Evolutionary conservation across 2,329 filamentous ascomycete genomes (phyloP).

Genomic region (Chaetomium globosum): DNA sequence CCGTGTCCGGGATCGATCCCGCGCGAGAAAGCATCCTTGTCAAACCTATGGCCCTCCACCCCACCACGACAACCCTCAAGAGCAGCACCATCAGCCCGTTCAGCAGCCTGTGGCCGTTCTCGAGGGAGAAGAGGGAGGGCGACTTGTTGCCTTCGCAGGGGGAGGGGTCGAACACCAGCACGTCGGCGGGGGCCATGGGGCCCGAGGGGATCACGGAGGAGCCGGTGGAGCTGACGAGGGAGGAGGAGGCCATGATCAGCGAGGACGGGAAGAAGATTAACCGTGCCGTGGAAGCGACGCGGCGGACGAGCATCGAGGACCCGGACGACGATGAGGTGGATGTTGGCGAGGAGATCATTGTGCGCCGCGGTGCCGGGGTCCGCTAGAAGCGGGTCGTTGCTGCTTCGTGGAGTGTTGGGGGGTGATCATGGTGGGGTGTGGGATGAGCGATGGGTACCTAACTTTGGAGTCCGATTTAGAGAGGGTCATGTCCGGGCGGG

Average conservation of each 20-base stretch:
- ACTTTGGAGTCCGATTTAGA: neutral
- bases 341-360: constrained; percentile 35
- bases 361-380: constrained; percentile 20
- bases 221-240: constrained; percentile 32
- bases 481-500: neutral
- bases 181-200: constrained; percentile 35
- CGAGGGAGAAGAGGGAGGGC: constrained; percentile 44
- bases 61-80: constrained; percentile 37
- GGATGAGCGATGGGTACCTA: constrained; percentile 6
- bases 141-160: constrained; percentile 40
- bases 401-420: neutral
- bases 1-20: constrained; percentile 37
- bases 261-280: constrained; percentile 51
- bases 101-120: constrained; percentile 62
- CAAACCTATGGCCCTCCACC: constrained; percentile 59
- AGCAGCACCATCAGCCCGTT: constrained; percentile 41
- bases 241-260: constrained; percentile 38
- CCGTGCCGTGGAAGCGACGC: constrained; percentile 55
- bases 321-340: constrained; percentile 56
- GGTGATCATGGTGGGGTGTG: neutral
- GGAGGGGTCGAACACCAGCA: neutral
- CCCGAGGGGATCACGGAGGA: constrained; percentile 40
- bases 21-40: constrained; percentile 51
- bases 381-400: constrained; percentile 15
- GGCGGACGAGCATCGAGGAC: constrained; percentile 62